A percentile compares a stretch with the other conserved stretches of the same genome.
Conservation (phyloP, 1,139 yeast genomes). For the Lodderomyces orthopsilosis region DNA sequence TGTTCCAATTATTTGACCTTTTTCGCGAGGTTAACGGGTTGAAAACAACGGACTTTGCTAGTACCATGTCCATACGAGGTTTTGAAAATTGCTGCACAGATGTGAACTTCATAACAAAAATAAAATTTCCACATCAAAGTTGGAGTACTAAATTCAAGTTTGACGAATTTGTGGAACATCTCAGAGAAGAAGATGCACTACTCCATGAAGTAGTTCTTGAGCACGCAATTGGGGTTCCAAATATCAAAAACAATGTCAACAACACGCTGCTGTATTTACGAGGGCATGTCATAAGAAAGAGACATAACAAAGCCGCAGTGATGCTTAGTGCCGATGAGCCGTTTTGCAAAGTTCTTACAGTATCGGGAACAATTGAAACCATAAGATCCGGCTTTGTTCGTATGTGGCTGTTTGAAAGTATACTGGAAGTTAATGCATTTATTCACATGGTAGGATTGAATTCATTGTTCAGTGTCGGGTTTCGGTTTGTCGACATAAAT, state of each 20-base stretch:
- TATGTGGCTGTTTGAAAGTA: neutral
- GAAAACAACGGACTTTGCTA: neutral
- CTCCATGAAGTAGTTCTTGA: neutral
- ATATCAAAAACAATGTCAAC: neutral
- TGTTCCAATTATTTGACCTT: neutral
- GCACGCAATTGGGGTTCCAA: neutral
- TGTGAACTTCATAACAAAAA: neutral
- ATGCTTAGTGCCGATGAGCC: neutral
- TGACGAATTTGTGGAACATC: neutral
- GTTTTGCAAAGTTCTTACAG: neutral
- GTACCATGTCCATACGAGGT: neutral
- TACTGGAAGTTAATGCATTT: conserved; percentile 1
- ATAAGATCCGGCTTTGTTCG: neutral
- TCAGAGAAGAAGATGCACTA: neutral
- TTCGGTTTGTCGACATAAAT: neutral
- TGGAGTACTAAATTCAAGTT: neutral
- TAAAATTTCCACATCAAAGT: neutral
- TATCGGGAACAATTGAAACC: conserved; percentile 1
- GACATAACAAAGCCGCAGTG: conserved; percentile 4
- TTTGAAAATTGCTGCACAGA: neutral
- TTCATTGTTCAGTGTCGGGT: neutral
- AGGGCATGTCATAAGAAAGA: conserved; percentile 7
- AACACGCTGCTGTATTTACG: neutral
- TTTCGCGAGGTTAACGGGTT: neutral
- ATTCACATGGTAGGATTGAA: conserved; percentile 5